Conservation (phyloP, 352 stramenopile genomes). For the Phytophthora cactorum region DNA sequence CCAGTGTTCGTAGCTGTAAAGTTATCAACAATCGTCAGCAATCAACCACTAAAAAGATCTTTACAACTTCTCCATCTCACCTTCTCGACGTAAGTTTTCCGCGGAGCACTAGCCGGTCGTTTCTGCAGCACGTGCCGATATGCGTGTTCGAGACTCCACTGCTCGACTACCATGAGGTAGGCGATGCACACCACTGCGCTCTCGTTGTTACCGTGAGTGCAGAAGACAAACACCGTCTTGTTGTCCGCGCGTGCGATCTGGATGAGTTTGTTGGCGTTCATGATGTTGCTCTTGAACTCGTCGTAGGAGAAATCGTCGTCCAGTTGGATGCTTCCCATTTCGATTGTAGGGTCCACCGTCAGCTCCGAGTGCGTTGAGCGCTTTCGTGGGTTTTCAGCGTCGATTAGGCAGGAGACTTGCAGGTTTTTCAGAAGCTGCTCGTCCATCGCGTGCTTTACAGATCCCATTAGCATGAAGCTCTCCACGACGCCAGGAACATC, state of each 20-base stretch:
- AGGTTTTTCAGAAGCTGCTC: constrained; percentile 63
- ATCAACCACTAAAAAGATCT: neutral
- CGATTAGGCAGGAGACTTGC: constrained; percentile 53
- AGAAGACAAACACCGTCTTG: constrained; percentile 74
- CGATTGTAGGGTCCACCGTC: constrained; percentile 32
- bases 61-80: constrained; percentile 21
- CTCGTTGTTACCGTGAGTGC: constrained; percentile 77
- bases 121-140: constrained; percentile 70
- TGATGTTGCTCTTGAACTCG: constrained; percentile 54
- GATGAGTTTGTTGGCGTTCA: constrained; percentile 55
- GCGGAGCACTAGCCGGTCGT: constrained; percentile 60
- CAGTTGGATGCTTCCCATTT: constrained; percentile 54
- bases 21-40: neutral
- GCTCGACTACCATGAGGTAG: constrained; percentile 63
- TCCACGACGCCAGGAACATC: constrained; percentile 69
- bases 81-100: constrained; percentile 74
- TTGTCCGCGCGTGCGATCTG: constrained; percentile 39
- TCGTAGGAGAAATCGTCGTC: constrained; percentile 73
- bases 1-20: constrained; percentile 54
- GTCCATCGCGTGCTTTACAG: constrained; percentile 64
- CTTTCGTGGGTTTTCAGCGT: constrained; percentile 74
- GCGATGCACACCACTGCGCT: constrained; percentile 72
- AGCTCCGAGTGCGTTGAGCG: constrained; percentile 29
- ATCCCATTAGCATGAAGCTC: constrained; percentile 61
- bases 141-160: constrained; percentile 66